Evolutionary conservation across 192 early-diverging fungal genomes (phyloP), one percentile per base, ranked within the genome.

Genomic region (Coemansia sp.): DNA sequence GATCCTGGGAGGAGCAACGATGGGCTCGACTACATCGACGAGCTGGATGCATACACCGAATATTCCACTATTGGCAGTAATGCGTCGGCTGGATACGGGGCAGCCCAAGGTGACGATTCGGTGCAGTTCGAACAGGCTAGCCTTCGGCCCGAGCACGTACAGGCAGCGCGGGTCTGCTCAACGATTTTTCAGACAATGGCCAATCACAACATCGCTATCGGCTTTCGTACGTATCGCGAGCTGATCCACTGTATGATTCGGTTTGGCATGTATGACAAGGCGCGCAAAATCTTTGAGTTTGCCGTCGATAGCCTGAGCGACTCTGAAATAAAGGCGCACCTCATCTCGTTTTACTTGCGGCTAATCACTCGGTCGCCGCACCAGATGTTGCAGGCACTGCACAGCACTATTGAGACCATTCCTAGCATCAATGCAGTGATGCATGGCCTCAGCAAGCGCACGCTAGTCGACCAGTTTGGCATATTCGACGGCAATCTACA

Each of bases 111-210:
- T 28, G 42, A 45, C 1, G n/a, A 38, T 10, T 31, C 16, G 16
- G 31, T 3, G 14, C 67, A 36, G 9, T 3, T 43, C 1, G 23
- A 26, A 1, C 42, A 55, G 7, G 9, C 23, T 14, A 37, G 33
- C 26, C 59, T 43, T n/a, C 56, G 33, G 0, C 34, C 64, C 11
- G 70, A 72, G 38, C 62, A 65, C 24, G 35, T 67, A 5, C 66
- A 71, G 35, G 70, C 70, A 10, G 79, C 79, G 16, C 64, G 57
- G 31, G 66, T 71, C 11, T 82, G 79, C 51, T 73, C 65, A 21
- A 36, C 63, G 46, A 38, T 81, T 31, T 81, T 81, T 48, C 78
- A 76, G 64, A 28, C 37, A 10, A 81, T 81, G 78, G 61, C 59
- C 26, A 59, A 18, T 18, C 67, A 59, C 46, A 38, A 59, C 11